Base-by-base conservation (phyloP, 768 basidiomycete species). In the Leccinum rimulosum region DNA sequence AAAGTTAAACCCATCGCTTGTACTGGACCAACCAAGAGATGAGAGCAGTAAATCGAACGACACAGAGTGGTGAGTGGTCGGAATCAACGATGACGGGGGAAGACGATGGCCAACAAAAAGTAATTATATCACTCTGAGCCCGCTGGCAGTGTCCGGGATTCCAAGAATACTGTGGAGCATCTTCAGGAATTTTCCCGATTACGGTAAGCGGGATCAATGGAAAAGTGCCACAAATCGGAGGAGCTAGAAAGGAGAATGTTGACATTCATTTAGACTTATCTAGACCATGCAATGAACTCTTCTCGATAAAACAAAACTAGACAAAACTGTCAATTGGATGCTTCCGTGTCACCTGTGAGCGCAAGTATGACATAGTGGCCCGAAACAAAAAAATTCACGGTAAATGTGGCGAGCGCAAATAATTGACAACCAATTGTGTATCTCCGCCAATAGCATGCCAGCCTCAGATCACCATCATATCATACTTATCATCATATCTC, bases 1-100 rank as follows among this genome's bases (percentile, higher is more conserved):
- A 81, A 65, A 45, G 47, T 68, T 22, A 47, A 12, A 50, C n/a
- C 10, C 72, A 74, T 72, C 22, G 60, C 36, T 56, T 51, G 50
- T 25, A 15, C 54, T 36, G 45, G 48, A 49, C 48, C 22, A 45
- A 57, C 28, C 55, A n/a, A 50, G 59, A 53, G 50, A 30, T 6
- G 38, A 50, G 17, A n/a, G 17, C 38, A 38, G 43, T 19, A 48
- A 30, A 50, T 45, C 3, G 11, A 35, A n/a, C 15, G 22, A 50
- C 17, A 57, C 38, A 59, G 33, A 43, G 38, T n/a, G 33, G 3
- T 54, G 33, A 43, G 38, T n/a, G 33, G 3, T 54, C 61, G 63
- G 63, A 14, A 40, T 27, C 14, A 54, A 54, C 28, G 25, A 30
- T 49, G 52, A 60, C 38, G 59, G 60, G 57, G 56, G 31, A 56